Conservation (phyloP, 257 asterid genomes). For the Gynochthodes officinalis region DNA sequence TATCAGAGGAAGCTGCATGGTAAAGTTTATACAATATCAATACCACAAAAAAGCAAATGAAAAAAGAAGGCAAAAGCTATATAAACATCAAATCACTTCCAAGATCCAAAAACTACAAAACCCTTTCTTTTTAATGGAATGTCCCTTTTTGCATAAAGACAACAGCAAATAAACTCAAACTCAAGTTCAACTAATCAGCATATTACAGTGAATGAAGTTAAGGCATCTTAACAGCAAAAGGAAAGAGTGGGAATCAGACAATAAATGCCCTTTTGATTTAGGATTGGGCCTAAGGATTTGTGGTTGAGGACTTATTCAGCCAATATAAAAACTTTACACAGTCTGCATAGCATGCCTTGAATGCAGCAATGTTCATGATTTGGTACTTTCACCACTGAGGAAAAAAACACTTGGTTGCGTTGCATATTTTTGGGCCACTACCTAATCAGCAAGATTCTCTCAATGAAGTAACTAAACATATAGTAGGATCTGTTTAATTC, state of each 20-base stretch:
- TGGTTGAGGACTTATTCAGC: not conserved
- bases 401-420: not conserved
- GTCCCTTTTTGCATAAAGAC: not conserved
- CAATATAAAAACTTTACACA: not conserved
- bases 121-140: not conserved
- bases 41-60: not conserved
- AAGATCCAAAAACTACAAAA: not conserved
- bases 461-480: not conserved
- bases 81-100: not conserved
- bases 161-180: not conserved
- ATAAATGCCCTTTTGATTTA: not conserved
- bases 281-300: not conserved
- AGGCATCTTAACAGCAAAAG: not conserved
- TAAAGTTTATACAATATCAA: not conserved
- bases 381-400: not conserved
- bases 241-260: not conserved
- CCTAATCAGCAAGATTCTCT: not conserved
- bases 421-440: not conserved
- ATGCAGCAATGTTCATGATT: not conserved
- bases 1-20: constrained; percentile 86
- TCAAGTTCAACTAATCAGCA: not conserved
- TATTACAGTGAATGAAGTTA: not conserved
- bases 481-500: not conserved
- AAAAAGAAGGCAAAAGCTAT: not conserved
- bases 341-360: not conserved